Base-by-base conservation (phyloP, 805 yeast species). In the Kazachstania psychrophila region DNA sequence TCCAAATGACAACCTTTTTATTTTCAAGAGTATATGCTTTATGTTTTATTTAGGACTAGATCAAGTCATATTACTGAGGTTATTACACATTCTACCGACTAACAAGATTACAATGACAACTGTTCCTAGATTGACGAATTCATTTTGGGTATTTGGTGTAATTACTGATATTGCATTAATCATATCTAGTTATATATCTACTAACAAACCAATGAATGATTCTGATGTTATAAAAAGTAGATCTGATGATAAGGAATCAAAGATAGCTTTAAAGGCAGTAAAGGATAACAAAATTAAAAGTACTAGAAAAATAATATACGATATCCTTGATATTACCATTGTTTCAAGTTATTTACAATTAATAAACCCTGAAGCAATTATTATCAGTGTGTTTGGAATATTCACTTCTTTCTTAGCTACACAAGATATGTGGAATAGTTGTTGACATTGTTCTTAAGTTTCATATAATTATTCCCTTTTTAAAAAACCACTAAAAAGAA, bases 321-420 rank as follows among this genome's bases (percentile, higher is more conserved):
- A 85, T 56, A 55, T 70, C 10, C 70, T 82, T 44, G 96, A 88
- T 61, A 54, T 73, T 44, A 66, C 80, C 44, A 78, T 87, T 51
- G 94, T 92, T 12, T 64, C 78, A 53, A 76, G 79, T 58, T 72
- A 75, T 35, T 70, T 82, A 58, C 68, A 72, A 40, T 62, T 66
- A 60, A 63, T 80, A 48, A 68, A 68, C 48, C 64, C 75, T 50
- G 73, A 76, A 54, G 95, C 86, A 48, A 88, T 92, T 33, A 68
- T 78, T 29, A 73, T 84, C 34, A 95, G 94, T 28, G 63, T 77
- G 40, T 86, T 88, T 29, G 96, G 96, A 54, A 69, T 80, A 22
- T 62, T 82, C 42, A 85, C 96, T 25, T 79, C 94, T 32, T 42
- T 75, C 36, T 65, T 85, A 61, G 95, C 94, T 29, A 66, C 85